Evolutionary conservation across 2,329 filamentous ascomycete species (phyloP).

Genomic region (Cryoendolithus antarcticus): DNA sequence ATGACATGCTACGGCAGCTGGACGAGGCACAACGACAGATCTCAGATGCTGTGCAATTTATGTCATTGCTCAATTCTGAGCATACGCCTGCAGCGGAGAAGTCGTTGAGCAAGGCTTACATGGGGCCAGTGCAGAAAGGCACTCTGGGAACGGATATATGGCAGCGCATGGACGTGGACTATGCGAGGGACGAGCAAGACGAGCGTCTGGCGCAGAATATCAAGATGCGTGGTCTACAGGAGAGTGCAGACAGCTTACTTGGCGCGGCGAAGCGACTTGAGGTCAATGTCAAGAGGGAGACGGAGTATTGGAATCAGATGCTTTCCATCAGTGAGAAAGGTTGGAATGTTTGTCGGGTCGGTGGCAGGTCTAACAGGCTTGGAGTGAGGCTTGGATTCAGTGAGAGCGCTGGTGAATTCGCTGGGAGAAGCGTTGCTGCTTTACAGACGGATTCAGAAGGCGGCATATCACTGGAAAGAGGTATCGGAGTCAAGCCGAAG

Average conservation of each 20-base stretch:
- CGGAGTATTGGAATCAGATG: slow-evolving; percentile 80
- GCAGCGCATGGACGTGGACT: slow-evolving; percentile 47
- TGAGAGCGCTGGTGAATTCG: slow-evolving; percentile 52
- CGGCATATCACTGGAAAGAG: slow-evolving; percentile 60
- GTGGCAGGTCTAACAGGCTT: slow-evolving; percentile 56
- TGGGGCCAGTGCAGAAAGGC: slow-evolving; percentile 59
- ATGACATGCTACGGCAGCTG: slow-evolving; percentile 30
- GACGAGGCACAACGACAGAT: slow-evolving; percentile 42
- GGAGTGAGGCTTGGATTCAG: slow-evolving; percentile 83
- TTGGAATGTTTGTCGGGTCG: slow-evolving; percentile 73
- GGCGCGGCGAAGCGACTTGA: slow-evolving; percentile 60
- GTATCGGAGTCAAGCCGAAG: slow-evolving; percentile 41
- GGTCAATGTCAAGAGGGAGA: slow-evolving; percentile 66
- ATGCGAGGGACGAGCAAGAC: slow-evolving; percentile 25
- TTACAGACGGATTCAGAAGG: slow-evolving; percentile 65
- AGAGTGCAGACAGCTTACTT: slow-evolving; percentile 60
- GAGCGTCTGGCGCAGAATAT: slow-evolving; percentile 52
- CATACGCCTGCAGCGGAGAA: slow-evolving; percentile 54
- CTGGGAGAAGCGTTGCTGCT: slow-evolving; percentile 65
- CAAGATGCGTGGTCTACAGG: slow-evolving; percentile 64
- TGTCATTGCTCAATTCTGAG: slow-evolving; percentile 65
- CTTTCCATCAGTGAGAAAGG: slow-evolving; percentile 68
- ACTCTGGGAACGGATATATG: slow-evolving; percentile 56
- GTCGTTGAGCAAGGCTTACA: slow-evolving; percentile 59
- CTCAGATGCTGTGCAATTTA: slow-evolving; percentile 63